phyloP scores from a whole-genome alignment of 768 basidiomycete genomes.

The Suillus luteus region DNA sequence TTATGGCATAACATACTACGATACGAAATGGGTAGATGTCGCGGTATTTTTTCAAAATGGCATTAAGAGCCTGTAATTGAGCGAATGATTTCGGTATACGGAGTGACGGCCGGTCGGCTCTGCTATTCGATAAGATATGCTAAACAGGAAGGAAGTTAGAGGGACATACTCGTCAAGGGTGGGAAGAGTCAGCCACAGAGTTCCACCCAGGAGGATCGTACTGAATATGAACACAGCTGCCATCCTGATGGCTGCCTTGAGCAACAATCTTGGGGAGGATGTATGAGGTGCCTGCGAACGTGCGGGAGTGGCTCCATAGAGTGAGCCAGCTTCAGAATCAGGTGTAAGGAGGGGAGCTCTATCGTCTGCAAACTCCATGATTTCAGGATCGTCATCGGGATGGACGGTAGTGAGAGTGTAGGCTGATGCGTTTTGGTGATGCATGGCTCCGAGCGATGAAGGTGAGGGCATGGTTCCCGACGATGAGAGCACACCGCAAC shows the following conservation, averaged over 20 bases:
- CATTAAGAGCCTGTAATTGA: conserved; percentile 84
- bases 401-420: conserved; percentile 70
- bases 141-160: conserved; percentile 7
- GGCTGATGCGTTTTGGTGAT: conserved; percentile 42
- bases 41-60: conserved; percentile 87
- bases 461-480: conserved; percentile 16
- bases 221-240: conserved; percentile 73
- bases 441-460: conserved; percentile 17
- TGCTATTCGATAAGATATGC: conserved; percentile 34
- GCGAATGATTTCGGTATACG: conserved; percentile 87
- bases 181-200: conserved; percentile 81
- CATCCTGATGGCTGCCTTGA: conserved; percentile 86
- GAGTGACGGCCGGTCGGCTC: conserved; percentile 73
- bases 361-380: conserved; percentile 33
- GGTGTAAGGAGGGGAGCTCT: conserved; percentile 46
- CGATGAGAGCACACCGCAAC: not conserved
- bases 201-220: conserved; percentile 68
- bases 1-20: conserved; percentile 82
- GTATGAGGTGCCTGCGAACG: conserved; percentile 24
- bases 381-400: conserved; percentile 26
- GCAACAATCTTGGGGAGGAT: conserved; percentile 60
- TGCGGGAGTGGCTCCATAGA: conserved; percentile 55
- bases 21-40: conserved; percentile 86
- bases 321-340: conserved; percentile 35
- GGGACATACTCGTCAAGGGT: conserved; percentile 70